Evolutionary conservation across 2,329 filamentous ascomycete genomes (phyloP).

Genomic region (Fonsecaea pugnacius): DNA sequence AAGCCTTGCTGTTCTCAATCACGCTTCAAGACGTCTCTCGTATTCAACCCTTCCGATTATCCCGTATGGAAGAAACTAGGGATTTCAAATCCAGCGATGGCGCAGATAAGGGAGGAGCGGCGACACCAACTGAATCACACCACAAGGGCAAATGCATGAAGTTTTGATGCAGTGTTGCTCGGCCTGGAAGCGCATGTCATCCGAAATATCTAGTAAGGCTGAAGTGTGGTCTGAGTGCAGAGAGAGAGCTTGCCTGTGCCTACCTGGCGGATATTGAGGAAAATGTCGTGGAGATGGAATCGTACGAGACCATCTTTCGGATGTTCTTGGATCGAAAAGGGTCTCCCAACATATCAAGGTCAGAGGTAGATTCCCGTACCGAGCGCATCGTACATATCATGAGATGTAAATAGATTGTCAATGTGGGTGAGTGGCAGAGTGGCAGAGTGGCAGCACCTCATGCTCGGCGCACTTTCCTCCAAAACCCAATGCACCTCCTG

Average conservation of each 20-base stretch:
- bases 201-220: neutral
- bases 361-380: no score
- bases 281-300: neutral
- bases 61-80: neutral
- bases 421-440: neutral
- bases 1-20: neutral
- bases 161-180: neutral
- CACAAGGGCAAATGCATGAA: neutral
- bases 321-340: neutral
- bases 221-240: neutral
- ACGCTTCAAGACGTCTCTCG: neutral
- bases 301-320: neutral
- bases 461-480: conserved; percentile 1
- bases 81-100: neutral
- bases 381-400: no score
- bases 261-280: neutral
- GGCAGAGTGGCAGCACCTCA: neutral
- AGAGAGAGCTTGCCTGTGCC: neutral
- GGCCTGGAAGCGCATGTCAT: neutral
- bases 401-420: neutral
- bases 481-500: neutral
- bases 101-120: neutral
- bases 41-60: neutral
- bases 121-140: neutral
- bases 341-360: neutral